These are phyloP conservation scores for Corrigiola litoralis DNA, from an alignment of 179 eudicot genomes.

Conservation along the genomic window DNA sequence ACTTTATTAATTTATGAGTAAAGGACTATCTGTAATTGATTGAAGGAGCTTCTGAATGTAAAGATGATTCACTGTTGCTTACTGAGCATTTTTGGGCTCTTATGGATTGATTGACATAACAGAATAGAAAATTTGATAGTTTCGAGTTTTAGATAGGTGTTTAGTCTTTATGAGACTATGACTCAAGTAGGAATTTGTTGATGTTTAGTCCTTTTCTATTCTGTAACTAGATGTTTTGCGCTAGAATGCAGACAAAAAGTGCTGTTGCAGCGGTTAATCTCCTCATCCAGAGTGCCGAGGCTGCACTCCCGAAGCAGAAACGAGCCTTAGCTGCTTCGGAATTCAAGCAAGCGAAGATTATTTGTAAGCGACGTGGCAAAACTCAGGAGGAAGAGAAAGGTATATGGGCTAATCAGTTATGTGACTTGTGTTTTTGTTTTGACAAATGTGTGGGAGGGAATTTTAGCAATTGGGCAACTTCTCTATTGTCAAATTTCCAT, in stretches of 20 bases:
- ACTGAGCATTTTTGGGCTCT: no score
- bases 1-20: background rate
- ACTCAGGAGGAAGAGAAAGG: conserved; percentile 47
- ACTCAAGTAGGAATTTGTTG: background rate
- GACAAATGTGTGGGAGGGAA: background rate
- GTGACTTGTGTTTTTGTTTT: background rate
- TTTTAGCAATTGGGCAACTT: no score
- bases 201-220: background rate
- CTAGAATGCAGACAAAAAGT: conserved; percentile 70
- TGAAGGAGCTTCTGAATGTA: no score
- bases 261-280: conserved; percentile 69
- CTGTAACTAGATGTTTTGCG: conserved; percentile 18
- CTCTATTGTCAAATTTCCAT: background rate
- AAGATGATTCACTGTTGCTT: no score
- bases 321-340: conserved; percentile 54
- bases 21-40: background rate
- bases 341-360: conserved; percentile 75
- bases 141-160: no score
- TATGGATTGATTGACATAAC: background rate
- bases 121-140: no score
- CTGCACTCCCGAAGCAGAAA: conserved; percentile 81
- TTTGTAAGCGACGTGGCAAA: conserved; percentile 59
- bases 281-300: conserved; percentile 66
- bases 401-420: conserved; percentile 9
- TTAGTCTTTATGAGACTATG: background rate